Conservation (phyloP, 208 protist species). For the Crithidia bombi region DNA sequence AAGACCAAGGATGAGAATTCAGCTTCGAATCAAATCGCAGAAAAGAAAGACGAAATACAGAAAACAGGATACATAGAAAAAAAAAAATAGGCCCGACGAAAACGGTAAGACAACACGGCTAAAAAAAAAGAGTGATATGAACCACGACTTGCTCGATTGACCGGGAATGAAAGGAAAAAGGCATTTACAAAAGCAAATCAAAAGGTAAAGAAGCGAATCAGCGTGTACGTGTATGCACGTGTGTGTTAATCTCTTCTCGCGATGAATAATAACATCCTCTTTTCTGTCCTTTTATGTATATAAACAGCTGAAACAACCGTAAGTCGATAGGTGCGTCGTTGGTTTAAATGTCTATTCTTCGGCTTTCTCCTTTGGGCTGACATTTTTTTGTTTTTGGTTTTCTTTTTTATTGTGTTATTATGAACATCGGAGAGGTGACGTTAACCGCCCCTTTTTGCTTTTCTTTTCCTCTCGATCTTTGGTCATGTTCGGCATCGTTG, state of each 20-base stretch:
- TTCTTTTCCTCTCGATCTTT: background rate
- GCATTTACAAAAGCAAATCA: background rate
- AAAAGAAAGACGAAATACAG: background rate
- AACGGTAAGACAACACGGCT: background rate
- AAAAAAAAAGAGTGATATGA: background rate
- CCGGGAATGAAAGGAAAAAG: background rate
- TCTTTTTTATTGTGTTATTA: too few species aligned
- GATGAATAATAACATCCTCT: background rate
- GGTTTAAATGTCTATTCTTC: too few species aligned
- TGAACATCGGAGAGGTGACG: background rate
- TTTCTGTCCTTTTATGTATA: too few species aligned
- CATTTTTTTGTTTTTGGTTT: background rate
- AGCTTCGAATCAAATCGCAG: slow-evolving; percentile 6
- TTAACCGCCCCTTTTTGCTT: background rate
- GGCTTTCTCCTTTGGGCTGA: background rate
- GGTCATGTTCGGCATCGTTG: too few species aligned
- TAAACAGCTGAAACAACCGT: too few species aligned
- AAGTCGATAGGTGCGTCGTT: too few species aligned
- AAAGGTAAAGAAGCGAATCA: background rate
- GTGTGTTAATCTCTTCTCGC: background rate
- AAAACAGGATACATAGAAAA: background rate
- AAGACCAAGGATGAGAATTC: background rate
- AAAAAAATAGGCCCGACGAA: background rate
- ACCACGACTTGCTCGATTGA: background rate
- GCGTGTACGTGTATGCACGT: background rate